Evolutionary conservation across 164 flowering plant genomes (phyloP), one percentile per base, ranked within the genome.

Genomic region (Dillenia suffruticosa): DNA sequence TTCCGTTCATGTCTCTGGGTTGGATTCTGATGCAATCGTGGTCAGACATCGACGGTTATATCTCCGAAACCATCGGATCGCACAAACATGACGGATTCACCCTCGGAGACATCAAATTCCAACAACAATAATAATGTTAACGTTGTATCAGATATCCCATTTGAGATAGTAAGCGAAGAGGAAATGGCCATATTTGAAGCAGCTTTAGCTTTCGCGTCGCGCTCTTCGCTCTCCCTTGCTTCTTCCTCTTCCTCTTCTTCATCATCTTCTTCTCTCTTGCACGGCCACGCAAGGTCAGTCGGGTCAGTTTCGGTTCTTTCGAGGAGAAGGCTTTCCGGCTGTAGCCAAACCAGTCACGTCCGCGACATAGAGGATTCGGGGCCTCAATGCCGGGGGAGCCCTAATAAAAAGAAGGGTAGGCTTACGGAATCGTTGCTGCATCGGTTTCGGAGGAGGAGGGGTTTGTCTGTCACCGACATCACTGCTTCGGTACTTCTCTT

Each of bases 121-220:
- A 32, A 32, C 40, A 32, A 5, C 40, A 32, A 32, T 32, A 32
- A 32, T 32, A 32, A 32, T 32, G 40, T 32, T 32, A 32, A 32
- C 40, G 40, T 4, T 32, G 40, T 32, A 32, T 32, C 40, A 5
- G 5, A 5, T 5, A 82, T 90, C 71, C 84, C 91, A 60, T 51
- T 82, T 22, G 96, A 87, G 71, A 76, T 91, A 72, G 74, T 91
- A 44, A 81, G 77, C 74, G 88, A 85, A 14, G 96, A 87, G 70
- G 97, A 91, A 63, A 91, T 91, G 97, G 86, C 92, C 45, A 70
- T 84, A 24, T 74, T 91, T 56, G 96, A 91, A 51, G 78, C 86
- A 17, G 96, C 96, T 8, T 64, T 86, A 0, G 75, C 84, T 49
- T n/a, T 57, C 44, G 65, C 81, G 9, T 60, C 82, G 16, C 62